Base-by-base conservation (phyloP, 129 eudicot species). In the Chrysanthemum lavandulifolium region DNA sequence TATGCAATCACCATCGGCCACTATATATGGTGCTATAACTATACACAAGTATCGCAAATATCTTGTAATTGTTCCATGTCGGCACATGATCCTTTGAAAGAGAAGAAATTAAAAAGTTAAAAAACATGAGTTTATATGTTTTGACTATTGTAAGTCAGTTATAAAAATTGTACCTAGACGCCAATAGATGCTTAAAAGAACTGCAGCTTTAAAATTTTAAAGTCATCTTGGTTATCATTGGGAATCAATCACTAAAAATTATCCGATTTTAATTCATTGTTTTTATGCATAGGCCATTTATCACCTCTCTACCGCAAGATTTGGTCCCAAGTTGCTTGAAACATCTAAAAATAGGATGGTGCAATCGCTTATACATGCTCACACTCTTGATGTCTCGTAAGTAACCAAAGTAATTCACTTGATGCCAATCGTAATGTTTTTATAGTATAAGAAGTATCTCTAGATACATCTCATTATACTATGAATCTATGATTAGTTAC, bases 281-380 rank as follows among this genome's bases (percentile, higher is more conserved):
- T 60, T 80, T 5, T 65, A 73, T 81, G 80, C 74, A 65, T 79
- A 92, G 96, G 96, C 98, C 56, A 84, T 89, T 69, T 86, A 78
- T 73, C 79, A 87, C 86, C 96, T 92, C 78, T 92, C 98, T 21
- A 90, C 89, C 65, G 98, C 96, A 76, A 96, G 96, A 79, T 92
- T 89, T 85, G 98, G 98, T 76, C 96, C 98, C 75, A 89, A 85
- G 80, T 85, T 92, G 88, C 86, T 92, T 69, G 96, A 88, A 45
- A 85, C 86, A 67, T 92, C 89, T 79, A 91, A 89, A 66, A 89
- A 92, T 79, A 96, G 98, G 67, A 92, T 92, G 96, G 96, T 92
- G 71, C 98, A 92, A 71, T 92, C 98, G 13, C 89, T 92, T 76
- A 87, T 92, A 72, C 29, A 89, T 80, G 98, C 98, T 49, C 92